Percentiles rank a stretch among this genome's conserved stretches.
Evolutionary conservation across 176 grass and related monocot genomes (phyloP).

Genomic region (Paspalum notatum): DNA sequence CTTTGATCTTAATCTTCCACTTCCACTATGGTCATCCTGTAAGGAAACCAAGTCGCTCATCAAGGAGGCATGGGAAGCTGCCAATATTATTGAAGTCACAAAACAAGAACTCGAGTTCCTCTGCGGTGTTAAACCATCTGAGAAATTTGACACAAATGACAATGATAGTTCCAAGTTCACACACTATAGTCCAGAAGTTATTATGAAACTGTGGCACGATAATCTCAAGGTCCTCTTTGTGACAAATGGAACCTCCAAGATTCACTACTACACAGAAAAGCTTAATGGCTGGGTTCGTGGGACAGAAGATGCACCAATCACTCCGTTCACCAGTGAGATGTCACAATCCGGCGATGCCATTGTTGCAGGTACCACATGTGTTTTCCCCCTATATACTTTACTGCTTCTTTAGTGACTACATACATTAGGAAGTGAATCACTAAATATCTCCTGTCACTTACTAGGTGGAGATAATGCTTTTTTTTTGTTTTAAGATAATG

Average conservation of each 20-base stretch:
- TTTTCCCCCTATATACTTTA: not conserved
- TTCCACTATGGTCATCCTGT: conserved; percentile 72
- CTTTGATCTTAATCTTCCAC: conserved; percentile 82
- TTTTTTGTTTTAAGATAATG: not conserved
- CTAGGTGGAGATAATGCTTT: not conserved
- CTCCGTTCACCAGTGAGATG: conserved; percentile 78
- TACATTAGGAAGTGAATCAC: not conserved
- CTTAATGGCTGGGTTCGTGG: conserved; percentile 62
- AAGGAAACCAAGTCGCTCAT: conserved; percentile 64
- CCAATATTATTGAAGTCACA: conserved; percentile 77
- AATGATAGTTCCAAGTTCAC: conserved; percentile 57
- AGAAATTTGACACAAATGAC: conserved; percentile 43
- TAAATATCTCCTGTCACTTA: conserved; percentile 7
- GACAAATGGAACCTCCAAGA: conserved; percentile 80
- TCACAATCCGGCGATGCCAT: conserved; percentile 79
- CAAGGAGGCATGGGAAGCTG: conserved; percentile 69
- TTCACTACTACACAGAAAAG: conserved; percentile 85
- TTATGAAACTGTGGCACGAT: conserved; percentile 73
- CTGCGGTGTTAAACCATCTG: conserved; percentile 55
- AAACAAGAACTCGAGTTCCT: conserved; percentile 86
- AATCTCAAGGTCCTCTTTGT: conserved; percentile 82
- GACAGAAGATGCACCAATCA: conserved; percentile 75
- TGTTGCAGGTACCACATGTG: conserved; percentile 70
- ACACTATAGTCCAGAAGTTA: conserved; percentile 63
- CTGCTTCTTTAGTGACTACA: not conserved